These are phyloP conservation scores for Sphaerostilbella broomeana DNA, from an alignment of 2,329 filamentous ascomycete genomes.

Conservation along the genomic window DNA sequence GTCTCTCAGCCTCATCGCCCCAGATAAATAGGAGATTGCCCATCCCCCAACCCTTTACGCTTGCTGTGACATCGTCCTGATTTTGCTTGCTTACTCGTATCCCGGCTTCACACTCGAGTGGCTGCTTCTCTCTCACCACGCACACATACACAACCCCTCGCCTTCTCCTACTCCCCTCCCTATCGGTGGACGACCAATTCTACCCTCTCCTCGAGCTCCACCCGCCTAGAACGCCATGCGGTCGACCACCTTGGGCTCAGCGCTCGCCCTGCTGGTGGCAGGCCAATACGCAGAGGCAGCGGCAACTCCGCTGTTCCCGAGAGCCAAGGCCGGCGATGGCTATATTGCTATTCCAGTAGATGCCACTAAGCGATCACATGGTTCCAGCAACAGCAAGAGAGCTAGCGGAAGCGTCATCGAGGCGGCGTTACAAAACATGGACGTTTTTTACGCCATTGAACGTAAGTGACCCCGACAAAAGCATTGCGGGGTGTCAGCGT, in stretches of 20 bases:
- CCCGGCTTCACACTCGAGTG: too few species aligned
- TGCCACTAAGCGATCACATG: conserved; percentile 22
- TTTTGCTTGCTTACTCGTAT: too few species aligned
- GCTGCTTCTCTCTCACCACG: too few species aligned
- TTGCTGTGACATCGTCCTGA: too few species aligned
- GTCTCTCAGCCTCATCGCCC: too few species aligned
- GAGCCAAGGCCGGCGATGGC: conserved; percentile 28
- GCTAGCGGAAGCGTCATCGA: conserved; percentile 24
- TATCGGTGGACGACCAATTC: too few species aligned
- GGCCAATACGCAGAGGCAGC: conserved; percentile 6
- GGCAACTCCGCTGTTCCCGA: conserved; percentile 18
- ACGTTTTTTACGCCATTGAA: conserved; percentile 35
- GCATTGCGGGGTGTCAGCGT: too few species aligned
- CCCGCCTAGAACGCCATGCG: conserved; percentile 12
- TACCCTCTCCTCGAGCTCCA: too few species aligned
- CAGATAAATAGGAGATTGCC: too few species aligned
- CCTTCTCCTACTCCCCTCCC: too few species aligned
- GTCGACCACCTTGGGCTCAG: conserved; percentile 8
- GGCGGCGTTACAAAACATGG: conserved; percentile 28
- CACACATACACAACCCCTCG: too few species aligned
- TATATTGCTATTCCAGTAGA: conserved; percentile 32
- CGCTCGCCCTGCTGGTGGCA: conserved; percentile 14
- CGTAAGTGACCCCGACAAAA: conserved; percentile 22
- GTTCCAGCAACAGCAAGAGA: conserved; percentile 16
- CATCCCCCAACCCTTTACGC: too few species aligned